phyloP scores from a whole-genome alignment of 2,329 filamentous ascomycete species.

The Verruconis gallopava region DNA sequence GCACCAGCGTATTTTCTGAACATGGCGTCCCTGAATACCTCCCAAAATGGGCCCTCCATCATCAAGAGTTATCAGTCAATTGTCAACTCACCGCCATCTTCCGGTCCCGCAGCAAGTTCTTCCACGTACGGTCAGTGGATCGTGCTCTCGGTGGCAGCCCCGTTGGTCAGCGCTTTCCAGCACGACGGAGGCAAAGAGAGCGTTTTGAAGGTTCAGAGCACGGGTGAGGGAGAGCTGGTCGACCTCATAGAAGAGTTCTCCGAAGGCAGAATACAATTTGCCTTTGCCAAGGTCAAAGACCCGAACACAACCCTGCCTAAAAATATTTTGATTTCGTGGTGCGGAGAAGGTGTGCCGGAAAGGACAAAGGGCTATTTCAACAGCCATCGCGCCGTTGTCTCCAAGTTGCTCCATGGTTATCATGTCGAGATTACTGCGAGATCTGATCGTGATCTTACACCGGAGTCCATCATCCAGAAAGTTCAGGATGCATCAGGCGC shows the following conservation, averaged over 20 bases:
- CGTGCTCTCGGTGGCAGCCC: slow-evolving; percentile 83
- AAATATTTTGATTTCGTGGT: slow-evolving; percentile 89
- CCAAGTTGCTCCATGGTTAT: slow-evolving; percentile 88
- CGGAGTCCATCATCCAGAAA: slow-evolving; percentile 81
- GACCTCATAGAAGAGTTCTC: slow-evolving; percentile 93
- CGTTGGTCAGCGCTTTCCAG: slow-evolving; percentile 86
- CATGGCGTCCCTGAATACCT: slow-evolving; percentile 56
- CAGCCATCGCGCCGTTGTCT: slow-evolving; percentile 78
- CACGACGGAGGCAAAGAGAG: slow-evolving; percentile 74
- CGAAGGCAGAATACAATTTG: slow-evolving; percentile 92
- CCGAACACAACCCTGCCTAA: slow-evolving; percentile 84
- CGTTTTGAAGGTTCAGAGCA: slow-evolving; percentile 84
- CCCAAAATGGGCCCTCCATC: slow-evolving; percentile 40
- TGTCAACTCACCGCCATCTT: slow-evolving; percentile 46
- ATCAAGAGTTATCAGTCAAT: slow-evolving; percentile 50
- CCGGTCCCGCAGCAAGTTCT: slow-evolving; percentile 48
- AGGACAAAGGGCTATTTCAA: slow-evolving; percentile 97
- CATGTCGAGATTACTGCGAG: slow-evolving; percentile 96
- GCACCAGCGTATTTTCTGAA: slow-evolving; percentile 18
- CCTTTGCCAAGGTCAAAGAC: slow-evolving; percentile 92
- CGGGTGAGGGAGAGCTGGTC: slow-evolving; percentile 81
- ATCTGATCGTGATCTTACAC: slow-evolving; percentile 76
- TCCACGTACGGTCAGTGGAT: slow-evolving; percentile 87
- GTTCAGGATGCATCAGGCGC: slow-evolving; percentile 88
- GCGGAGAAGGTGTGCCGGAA: slow-evolving; percentile 95